A percentile compares a stretch with the other conserved stretches of the same genome.
Conservation (phyloP, 176 grass and related monocot genomes). For the Aegilops bicornis region DNA sequence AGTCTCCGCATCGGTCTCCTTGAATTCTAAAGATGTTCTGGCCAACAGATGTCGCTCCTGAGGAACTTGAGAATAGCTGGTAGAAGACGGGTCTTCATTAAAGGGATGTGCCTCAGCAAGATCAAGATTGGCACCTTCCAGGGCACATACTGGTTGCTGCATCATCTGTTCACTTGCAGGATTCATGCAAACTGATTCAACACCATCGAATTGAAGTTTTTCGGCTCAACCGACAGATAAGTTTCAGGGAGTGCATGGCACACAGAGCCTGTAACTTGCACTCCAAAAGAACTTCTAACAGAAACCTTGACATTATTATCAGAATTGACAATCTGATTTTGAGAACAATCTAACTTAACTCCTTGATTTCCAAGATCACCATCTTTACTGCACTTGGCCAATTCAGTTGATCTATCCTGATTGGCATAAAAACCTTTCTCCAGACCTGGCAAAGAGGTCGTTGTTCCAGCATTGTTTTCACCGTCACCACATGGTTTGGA, state of each 20-base stretch:
- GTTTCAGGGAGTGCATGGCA: slow-evolving; percentile 32
- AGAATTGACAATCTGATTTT: slow-evolving; percentile 24
- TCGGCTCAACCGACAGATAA: slow-evolving; percentile 39
- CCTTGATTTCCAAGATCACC: slow-evolving; percentile 25
- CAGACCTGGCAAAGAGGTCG: background rate
- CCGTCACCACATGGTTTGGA: slow-evolving; percentile 26
- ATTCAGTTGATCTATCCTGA: slow-evolving; percentile 24
- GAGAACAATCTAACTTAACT: slow-evolving; percentile 25
- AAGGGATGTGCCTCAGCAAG: slow-evolving; percentile 10
- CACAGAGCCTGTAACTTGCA: background rate
- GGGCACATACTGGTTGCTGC: slow-evolving; percentile 19
- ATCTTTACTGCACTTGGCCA: slow-evolving; percentile 18
- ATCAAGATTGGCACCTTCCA: slow-evolving; percentile 20
- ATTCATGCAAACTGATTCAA: slow-evolving; percentile 29
- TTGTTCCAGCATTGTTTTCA: slow-evolving; percentile 22
- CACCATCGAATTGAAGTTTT: slow-evolving; percentile 53
- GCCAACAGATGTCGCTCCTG: slow-evolving; percentile 35
- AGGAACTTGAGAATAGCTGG: slow-evolving; percentile 18
- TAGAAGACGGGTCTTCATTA: slow-evolving; percentile 30
- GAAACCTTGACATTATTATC: background rate
- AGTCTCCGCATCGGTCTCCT: slow-evolving; percentile 24
- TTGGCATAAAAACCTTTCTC: slow-evolving; percentile 27
- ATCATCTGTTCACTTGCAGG: slow-evolving; percentile 14
- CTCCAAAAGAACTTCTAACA: slow-evolving; percentile 21
- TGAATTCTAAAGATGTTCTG: slow-evolving; percentile 23